Percentiles rank a stretch among this genome's conserved stretches.
Conservation (phyloP, 768 basidiomycete genomes). For the Suillus bovinus region DNA sequence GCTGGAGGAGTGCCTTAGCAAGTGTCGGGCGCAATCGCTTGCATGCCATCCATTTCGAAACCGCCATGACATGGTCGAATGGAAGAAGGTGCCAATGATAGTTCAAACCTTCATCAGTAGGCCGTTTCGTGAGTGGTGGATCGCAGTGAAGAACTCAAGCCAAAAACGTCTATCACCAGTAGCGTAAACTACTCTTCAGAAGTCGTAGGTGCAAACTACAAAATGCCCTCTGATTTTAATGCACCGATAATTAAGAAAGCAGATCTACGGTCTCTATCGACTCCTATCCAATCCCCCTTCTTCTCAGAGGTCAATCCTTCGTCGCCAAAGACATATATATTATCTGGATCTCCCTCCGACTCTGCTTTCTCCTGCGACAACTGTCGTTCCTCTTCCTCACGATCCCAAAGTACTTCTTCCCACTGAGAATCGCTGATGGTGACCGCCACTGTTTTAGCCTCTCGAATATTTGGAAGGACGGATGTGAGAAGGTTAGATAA, state of each 20-base stretch:
- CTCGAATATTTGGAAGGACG: conserved; percentile 69
- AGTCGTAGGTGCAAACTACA: conserved; percentile 33
- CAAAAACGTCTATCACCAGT: background rate
- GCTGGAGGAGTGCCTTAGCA: background rate
- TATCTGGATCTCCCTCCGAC: conserved; percentile 36
- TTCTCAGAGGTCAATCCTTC: conserved; percentile 50
- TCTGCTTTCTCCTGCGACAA: conserved; percentile 23
- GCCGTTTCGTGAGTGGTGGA: background rate
- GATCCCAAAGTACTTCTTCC: conserved; percentile 79
- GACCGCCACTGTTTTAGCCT: conserved; percentile 75
- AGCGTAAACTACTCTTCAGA: conserved; percentile 12
- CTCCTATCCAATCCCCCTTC: conserved; percentile 73
- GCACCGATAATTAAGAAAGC: conserved; percentile 81
- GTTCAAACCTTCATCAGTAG: conserved; percentile 1
- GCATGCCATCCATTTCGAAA: conserved; percentile 9
- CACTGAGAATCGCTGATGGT: conserved; percentile 77
- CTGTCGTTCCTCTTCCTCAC: conserved; percentile 57
- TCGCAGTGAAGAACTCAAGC: background rate
- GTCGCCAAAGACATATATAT: conserved; percentile 63
- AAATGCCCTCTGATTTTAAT: conserved; percentile 67
- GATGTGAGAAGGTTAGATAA: conserved; percentile 75
- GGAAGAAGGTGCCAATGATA: conserved; percentile 4
- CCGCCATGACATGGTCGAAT: conserved; percentile 28
- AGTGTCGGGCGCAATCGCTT: conserved; percentile 8
- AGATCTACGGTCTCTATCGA: conserved; percentile 77